Percentiles rank a stretch among this genome's conserved stretches.
These are phyloP conservation scores for Gossypium anomalum DNA, from an alignment of 345 rosid species.

Conservation along the genomic window DNA sequence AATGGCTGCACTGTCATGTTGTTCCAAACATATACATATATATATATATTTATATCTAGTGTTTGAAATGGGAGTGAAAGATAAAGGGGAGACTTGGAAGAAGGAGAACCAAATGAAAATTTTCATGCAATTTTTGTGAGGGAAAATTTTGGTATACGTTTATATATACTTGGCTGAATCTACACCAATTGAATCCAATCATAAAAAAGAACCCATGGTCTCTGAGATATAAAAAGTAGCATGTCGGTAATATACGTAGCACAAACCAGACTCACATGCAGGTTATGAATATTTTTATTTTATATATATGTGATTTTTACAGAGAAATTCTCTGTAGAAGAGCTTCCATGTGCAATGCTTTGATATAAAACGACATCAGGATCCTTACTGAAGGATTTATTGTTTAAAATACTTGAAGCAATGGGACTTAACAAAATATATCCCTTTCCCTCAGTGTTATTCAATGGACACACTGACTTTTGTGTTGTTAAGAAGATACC, in stretches of 20 bases:
- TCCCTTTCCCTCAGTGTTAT: neutral
- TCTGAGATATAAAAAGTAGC: neutral
- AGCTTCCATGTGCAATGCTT: constrained; percentile 35
- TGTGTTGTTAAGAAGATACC: constrained; percentile 8
- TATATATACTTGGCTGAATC: too few species aligned
- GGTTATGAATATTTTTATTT: neutral
- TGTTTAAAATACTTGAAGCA: constrained; percentile 10
- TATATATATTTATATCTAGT: too few species aligned
- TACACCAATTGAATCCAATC: too few species aligned
- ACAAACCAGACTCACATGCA: constrained; percentile 36
- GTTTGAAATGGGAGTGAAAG: neutral
- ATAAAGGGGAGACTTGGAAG: constrained; percentile 30
- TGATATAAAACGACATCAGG: constrained; percentile 19
- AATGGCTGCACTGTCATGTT: neutral
- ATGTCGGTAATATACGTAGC: constrained; percentile 45
- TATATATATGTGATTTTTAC: neutral
- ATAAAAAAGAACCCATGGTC: too few species aligned
- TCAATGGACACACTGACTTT: constrained; percentile 15
- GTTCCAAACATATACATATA: neutral
- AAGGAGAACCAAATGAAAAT: constrained; percentile 38
- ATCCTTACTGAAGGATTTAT: constrained; percentile 16
- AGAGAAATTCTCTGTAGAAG: neutral
- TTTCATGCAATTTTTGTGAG: neutral
- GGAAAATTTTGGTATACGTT: neutral
- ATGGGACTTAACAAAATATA: neutral